phyloP scores from a whole-genome alignment of 1,284 basidiomycete genomes.

The Trichosporon sp. region DNA sequence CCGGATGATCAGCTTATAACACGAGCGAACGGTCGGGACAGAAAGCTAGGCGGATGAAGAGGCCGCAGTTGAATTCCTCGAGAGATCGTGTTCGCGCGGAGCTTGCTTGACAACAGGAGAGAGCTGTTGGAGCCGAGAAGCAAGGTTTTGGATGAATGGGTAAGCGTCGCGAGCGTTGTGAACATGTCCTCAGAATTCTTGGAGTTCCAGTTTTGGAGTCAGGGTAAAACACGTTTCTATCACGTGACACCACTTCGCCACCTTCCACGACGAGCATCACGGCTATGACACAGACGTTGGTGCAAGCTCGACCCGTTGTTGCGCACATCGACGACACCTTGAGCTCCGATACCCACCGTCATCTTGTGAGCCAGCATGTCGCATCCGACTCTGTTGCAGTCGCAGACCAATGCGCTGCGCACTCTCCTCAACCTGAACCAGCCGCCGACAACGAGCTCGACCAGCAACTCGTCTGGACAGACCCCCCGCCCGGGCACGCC shows the following conservation, averaged over 20 bases:
- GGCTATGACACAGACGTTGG: background rate
- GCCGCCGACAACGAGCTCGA: slow-evolving; percentile 33
- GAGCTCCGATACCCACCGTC: background rate
- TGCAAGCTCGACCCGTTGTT: background rate
- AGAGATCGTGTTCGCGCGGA: background rate
- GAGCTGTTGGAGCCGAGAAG: background rate
- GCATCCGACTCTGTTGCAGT: slow-evolving; percentile 57
- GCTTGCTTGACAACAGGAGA: background rate
- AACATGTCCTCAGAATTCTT: background rate
- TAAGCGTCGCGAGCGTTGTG: background rate
- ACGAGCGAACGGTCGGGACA: background rate
- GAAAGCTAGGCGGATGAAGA: background rate
- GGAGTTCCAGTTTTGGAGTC: slow-evolving; percentile 11
- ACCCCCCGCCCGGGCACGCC: slow-evolving; percentile 49
- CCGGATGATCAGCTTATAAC: background rate
- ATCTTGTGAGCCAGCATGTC: slow-evolving; percentile 37
- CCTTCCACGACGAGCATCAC: slow-evolving; percentile 5
- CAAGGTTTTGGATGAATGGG: slow-evolving; percentile 1
- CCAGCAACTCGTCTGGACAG: slow-evolving; percentile 33
- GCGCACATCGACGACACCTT: slow-evolving; percentile 7
- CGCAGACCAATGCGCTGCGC: slow-evolving; percentile 59
- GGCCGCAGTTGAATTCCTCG: background rate
- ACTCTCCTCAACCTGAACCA: slow-evolving; percentile 61
- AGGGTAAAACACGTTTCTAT: background rate
- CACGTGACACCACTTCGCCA: slow-evolving; percentile 5